Conservation (phyloP, 2,329 filamentous ascomycete genomes). For the Metarhizium album region DNA sequence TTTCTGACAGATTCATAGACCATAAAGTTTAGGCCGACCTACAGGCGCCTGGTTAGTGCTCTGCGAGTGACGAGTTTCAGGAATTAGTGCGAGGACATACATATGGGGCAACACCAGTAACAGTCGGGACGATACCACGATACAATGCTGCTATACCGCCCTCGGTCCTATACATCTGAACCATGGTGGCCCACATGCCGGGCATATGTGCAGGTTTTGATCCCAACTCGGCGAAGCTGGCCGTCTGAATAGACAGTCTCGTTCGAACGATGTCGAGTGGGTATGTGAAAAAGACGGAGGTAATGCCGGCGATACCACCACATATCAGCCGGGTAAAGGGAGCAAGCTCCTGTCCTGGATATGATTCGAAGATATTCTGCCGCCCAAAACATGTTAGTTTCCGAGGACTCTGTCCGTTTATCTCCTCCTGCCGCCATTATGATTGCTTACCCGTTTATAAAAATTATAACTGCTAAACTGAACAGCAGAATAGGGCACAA, state of each 20-base stretch:
- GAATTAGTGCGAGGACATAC: conserved; percentile 32
- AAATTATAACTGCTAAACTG: conserved; percentile 98
- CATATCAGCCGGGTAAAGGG: conserved; percentile 73
- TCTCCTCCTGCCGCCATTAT: neutral
- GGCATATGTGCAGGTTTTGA: conserved; percentile 57
- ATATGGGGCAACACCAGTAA: conserved; percentile 92
- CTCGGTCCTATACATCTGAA: conserved; percentile 79
- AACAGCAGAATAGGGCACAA: conserved; percentile 94
- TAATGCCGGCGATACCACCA: conserved; percentile 85
- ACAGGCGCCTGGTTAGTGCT: conserved; percentile 11
- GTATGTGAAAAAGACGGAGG: conserved; percentile 90
- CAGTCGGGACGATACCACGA: conserved; percentile 83
- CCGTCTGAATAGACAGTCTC: conserved; percentile 89
- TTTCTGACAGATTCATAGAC: conserved; percentile 84
- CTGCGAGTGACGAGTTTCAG: neutral
- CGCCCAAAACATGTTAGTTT: neutral
- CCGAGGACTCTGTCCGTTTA: neutral
- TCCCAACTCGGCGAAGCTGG: conserved; percentile 77
- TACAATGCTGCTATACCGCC: conserved; percentile 82
- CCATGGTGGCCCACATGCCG: conserved; percentile 84
- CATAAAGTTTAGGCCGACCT: conserved; percentile 98
- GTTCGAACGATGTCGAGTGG: conserved; percentile 96
- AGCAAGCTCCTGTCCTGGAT: conserved; percentile 62
- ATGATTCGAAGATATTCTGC: conserved; percentile 63
- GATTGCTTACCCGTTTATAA: conserved; percentile 68